Evolutionary conservation across 805 yeast species (phyloP).

Genomic region (Candida caryicola): DNA sequence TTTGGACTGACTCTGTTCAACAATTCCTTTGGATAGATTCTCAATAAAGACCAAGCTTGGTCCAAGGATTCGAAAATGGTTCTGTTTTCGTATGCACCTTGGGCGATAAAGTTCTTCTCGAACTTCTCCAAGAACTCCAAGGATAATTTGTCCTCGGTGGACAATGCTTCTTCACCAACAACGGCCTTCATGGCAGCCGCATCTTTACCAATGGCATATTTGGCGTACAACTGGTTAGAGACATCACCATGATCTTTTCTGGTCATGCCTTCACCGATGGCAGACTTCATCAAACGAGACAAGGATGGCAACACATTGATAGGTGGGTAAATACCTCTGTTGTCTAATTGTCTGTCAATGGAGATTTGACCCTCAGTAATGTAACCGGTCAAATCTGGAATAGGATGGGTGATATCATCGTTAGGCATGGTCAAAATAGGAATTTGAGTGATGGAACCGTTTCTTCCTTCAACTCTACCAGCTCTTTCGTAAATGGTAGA

Average conservation of each 20-base stretch:
- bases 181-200: conserved; percentile 99
- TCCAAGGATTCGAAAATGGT: conserved; percentile 92
- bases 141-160: conserved; percentile 95
- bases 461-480: conserved; percentile 99
- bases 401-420: conserved; percentile 99
- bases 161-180: conserved; percentile 99
- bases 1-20: conserved; percentile 98
- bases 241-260: conserved; percentile 99
- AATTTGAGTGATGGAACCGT: conserved; percentile 98
- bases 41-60: conserved; percentile 95
- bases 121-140: conserved; percentile 97
- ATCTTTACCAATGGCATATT: conserved; percentile 99
- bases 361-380: conserved; percentile 99
- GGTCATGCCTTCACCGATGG: conserved; percentile 99
- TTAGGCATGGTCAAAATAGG: conserved; percentile 99
- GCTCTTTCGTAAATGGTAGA: conserved; percentile 99
- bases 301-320: conserved; percentile 96
- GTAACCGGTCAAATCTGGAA: conserved; percentile 99
- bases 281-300: conserved; percentile 97
- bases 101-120: conserved; percentile 91
- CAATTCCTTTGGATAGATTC: conserved; percentile 99
- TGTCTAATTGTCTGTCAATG: conserved; percentile 91
- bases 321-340: conserved; percentile 98
- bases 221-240: conserved; percentile 97
- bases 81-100: conserved; percentile 97